Base-by-base conservation (phyloP, 192 early-diverging fungal genomes). In the Thamnidium elegans region DNA sequence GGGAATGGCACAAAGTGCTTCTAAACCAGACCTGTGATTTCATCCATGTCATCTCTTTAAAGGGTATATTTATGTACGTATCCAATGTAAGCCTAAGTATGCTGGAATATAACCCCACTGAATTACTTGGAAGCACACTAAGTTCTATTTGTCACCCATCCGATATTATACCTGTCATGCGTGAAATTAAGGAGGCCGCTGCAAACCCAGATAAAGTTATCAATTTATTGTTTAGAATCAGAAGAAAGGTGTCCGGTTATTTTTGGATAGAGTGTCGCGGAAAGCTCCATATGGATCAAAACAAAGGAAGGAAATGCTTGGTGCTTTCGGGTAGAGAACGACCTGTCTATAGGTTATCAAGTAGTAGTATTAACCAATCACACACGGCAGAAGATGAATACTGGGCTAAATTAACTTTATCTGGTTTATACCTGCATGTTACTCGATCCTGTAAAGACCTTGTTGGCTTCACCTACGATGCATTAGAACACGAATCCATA, bases 201-300 rank as follows among this genome's bases (percentile, higher is more conserved):
- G 21, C 46, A 7, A 62, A 78, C 23, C 77, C 74, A 0, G 60
- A 62, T 17, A 72, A 71, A 9, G 39, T 67, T 6, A 72, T 89
- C 46, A 78, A 84, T 62, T 71, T 86, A 13, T 53, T 88, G 20
- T 87, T 80, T 58, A 81, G 87, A 31, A 78, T 84, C 46, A 58
- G 78, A 30, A 72, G 82, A 20, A 82, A 84, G 66, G 32, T 58
- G 23, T 74, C 74, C 9, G 86, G 82, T 7, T 87, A 86, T 63
- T 65, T 85, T n/a, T 89, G 86, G 73, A 44, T 88, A 63, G 87
- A 89, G 58, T 73, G 82, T 32, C 72, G 65, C 39, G 87, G 87
- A 9, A 85, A 84, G 60, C 72, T 87, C 39, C 66, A 84, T 67
- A 78, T 84, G 43, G 80, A 86, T 54, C 79, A 82, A 58, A 82